Base-by-base conservation (phyloP, 768 basidiomycete species). In the Baorangia bicolor region DNA sequence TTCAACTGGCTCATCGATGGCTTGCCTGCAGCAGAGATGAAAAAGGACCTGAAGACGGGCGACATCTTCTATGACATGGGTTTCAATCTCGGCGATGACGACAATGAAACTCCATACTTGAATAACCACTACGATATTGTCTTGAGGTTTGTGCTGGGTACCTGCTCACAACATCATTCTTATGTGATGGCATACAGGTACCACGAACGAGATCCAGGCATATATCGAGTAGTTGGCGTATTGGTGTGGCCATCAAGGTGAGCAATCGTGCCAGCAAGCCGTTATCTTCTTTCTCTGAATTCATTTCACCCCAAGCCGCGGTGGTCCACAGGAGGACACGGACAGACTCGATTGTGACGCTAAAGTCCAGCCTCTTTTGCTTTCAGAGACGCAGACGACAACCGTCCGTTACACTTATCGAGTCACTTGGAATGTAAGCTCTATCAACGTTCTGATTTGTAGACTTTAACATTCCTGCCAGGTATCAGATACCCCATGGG, bases 1-100 rank as follows among this genome's bases (percentile, higher is more conserved):
- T 75, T 97, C 51, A 97, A 97, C 65, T 96, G 94, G 89, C 86
- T 98, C 31, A 77, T 98, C 38, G 96, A 98, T 64, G 95, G 95
- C 13, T 80, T 98, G 28, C 96, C 95, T 3, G 92, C 90, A 7
- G 92, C 92, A 16, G 94, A 97, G 74, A 91, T 93, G 88, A 95
- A 92, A 73, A 74, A 78, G 34, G 94, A 97, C 68, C 64, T 75
- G 42, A 82, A 87, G 62, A 92, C 84, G 3, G 82, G 84, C n/a
- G 92, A 96, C 37, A 66, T 88, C 14, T 98, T 96, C 74, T 93
- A 88, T 65, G 94, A 96, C 74, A 88, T 92, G 76, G 90, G 95
- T 1, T 98, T 98, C 76, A 93, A 93, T 64, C 78, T 98, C n/a
- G 94, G 92, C 4, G 73, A 78, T 62, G 78, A 92, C 61, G 85